Percentiles rank a stretch among this genome's conserved stretches.
Conservation (phyloP, 2,329 filamentous ascomycete genomes). For the Daldinia sp. region DNA sequence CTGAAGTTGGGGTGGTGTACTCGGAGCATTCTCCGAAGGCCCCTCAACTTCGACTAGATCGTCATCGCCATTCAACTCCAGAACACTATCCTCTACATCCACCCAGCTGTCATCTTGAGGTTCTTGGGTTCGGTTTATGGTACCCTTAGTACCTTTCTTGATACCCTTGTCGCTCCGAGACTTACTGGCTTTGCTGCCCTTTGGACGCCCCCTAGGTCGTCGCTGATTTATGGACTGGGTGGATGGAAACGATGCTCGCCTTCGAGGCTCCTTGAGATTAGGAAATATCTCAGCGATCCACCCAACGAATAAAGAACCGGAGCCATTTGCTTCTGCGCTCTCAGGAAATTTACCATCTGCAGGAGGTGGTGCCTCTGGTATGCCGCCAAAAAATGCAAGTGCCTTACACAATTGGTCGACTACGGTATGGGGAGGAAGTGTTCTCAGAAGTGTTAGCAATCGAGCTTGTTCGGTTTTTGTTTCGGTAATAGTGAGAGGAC, state of each 20-base stretch:
- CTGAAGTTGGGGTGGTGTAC: constrained; percentile 42
- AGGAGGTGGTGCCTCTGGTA: constrained; percentile 66
- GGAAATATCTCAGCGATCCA: constrained; percentile 75
- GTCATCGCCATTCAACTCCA: constrained; percentile 49
- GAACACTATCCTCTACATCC: constrained; percentile 57
- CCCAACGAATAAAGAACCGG: constrained; percentile 68
- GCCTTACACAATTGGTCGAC: constrained; percentile 74
- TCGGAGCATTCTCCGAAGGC: constrained; percentile 41
- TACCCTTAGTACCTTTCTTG: constrained; percentile 57
- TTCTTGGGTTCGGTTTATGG: constrained; percentile 39
- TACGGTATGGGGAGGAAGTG: constrained; percentile 66
- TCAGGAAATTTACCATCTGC: constrained; percentile 65
- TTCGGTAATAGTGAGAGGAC: constrained; percentile 59
- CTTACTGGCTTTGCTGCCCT: constrained; percentile 66
- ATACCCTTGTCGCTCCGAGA: constrained; percentile 63
- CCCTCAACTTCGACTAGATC: constrained; percentile 47
- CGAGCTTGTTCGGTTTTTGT: constrained; percentile 71
- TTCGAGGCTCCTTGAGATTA: constrained; percentile 52
- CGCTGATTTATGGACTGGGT: constrained; percentile 50
- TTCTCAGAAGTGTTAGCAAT: constrained; percentile 67
- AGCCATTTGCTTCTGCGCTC: constrained; percentile 68
- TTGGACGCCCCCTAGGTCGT: constrained; percentile 66
- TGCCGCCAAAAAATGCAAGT: constrained; percentile 72
- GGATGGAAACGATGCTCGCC: constrained; percentile 45
- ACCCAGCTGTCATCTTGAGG: constrained; percentile 59